Evolutionary conservation across 768 basidiomycete genomes (phyloP).

Genomic region (Galerina sulciceps): DNA sequence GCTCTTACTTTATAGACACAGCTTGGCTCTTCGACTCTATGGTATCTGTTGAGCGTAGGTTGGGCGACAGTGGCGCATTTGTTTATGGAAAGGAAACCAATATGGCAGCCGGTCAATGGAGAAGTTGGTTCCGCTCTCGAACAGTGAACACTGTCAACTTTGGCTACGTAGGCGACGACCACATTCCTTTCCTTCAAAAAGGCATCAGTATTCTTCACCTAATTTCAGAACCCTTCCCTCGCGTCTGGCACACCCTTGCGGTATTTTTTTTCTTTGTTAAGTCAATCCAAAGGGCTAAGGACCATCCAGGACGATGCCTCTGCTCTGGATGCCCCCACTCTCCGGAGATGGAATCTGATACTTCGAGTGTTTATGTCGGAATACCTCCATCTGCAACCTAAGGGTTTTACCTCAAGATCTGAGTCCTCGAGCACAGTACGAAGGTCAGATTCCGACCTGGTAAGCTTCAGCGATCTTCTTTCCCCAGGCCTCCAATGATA

Average conservation of each 20-base stretch:
- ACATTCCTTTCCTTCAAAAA: conserved; percentile 81
- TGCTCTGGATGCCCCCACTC: conserved; percentile 81
- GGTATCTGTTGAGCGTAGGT: conserved; percentile 67
- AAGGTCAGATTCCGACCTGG: conserved; percentile 51
- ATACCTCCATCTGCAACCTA: conserved; percentile 76
- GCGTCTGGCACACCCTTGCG: conserved; percentile 82
- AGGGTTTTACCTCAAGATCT: conserved; percentile 35
- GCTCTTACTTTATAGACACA: conserved; percentile 84
- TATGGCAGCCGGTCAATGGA: conserved; percentile 55
- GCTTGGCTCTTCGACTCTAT: conserved; percentile 92
- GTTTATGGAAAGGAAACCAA: conserved; percentile 44
- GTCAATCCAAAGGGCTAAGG: not conserved
- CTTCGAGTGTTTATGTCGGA: conserved; percentile 88
- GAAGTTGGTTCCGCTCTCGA: conserved; percentile 71
- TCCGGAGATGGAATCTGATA: conserved; percentile 90
- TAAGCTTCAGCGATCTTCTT: conserved; percentile 24
- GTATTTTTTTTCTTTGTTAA: conserved; percentile 46
- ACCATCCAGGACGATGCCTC: conserved; percentile 80
- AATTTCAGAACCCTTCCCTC: conserved; percentile 88
- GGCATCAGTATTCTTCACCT: conserved; percentile 92
- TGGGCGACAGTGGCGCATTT: conserved; percentile 71
- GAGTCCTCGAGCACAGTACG: conserved; percentile 28
- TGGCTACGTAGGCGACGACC: conserved; percentile 88
- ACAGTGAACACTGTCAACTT: conserved; percentile 37
- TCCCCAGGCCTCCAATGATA: not conserved